Percentiles rank a stretch among this genome's conserved stretches.
Evolutionary conservation across 2,329 filamentous ascomycete genomes (phyloP).

Genomic region (Botrytis byssoidea): DNA sequence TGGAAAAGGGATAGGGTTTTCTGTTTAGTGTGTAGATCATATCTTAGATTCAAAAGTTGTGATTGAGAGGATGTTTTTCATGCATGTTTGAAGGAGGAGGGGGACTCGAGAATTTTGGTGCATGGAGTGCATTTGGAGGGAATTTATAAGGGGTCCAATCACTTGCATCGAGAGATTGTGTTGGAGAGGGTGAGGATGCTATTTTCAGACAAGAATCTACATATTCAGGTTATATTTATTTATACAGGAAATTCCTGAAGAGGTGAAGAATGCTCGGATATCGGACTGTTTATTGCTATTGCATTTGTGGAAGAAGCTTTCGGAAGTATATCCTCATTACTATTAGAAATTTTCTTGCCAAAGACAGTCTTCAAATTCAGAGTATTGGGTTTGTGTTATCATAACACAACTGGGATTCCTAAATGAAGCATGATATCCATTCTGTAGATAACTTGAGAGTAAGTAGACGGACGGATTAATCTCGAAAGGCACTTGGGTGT

Average conservation of each 20-base stretch:
- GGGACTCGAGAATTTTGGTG: not conserved
- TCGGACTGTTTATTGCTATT: not conserved
- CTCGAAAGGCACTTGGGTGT: not conserved
- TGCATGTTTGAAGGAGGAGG: not conserved
- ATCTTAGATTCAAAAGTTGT: not conserved
- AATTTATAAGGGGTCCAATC: not conserved
- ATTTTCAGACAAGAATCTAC: not conserved
- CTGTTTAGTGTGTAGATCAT: not conserved
- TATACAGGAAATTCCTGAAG: not conserved
- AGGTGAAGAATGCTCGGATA: not conserved
- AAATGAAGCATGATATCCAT: not conserved
- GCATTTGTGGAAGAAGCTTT: not conserved
- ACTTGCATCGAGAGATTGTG: not conserved
- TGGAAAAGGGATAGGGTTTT: not conserved
- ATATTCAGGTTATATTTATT: not conserved
- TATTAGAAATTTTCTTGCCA: not conserved
- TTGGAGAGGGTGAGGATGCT: not conserved
- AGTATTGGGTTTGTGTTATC: not conserved
- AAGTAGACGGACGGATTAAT: not conserved
- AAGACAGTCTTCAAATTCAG: not conserved
- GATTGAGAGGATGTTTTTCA: not conserved
- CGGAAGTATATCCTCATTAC: not conserved
- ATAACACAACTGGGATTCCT: not conserved
- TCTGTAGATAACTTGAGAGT: not conserved
- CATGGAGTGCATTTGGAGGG: not conserved